phyloP scores from a whole-genome alignment of 441 rosid species.

The Viola pubescens region DNA sequence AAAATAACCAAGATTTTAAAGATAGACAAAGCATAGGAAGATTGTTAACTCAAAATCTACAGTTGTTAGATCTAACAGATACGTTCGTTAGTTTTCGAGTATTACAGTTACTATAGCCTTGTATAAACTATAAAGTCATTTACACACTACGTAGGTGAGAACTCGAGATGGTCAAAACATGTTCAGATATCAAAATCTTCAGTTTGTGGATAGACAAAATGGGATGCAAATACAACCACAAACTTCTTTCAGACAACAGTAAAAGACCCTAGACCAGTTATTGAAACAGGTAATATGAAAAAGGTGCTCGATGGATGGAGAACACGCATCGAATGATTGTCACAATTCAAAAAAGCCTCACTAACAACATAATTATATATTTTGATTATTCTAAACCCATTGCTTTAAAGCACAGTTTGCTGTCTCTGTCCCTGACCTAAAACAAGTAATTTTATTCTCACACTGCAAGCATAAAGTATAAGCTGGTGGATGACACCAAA shows the following conservation, averaged over 20 bases:
- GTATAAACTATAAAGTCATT: too few species aligned
- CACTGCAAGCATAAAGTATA: background rate
- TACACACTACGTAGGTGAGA: too few species aligned
- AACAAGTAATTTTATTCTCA: background rate
- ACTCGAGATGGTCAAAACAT: too few species aligned
- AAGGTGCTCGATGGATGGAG: conserved; percentile 17
- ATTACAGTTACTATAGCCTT: too few species aligned
- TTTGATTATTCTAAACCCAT: conserved; percentile 19
- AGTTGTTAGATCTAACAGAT: too few species aligned
- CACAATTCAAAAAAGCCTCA: conserved; percentile 9
- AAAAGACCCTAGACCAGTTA: conserved; percentile 15
- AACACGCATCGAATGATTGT: conserved; percentile 27
- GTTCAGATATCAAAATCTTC: too few species aligned
- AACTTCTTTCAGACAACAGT: conserved; percentile 6
- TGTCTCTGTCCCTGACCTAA: background rate
- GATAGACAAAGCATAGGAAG: too few species aligned
- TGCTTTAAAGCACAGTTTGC: conserved; percentile 21
- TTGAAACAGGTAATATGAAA: conserved; percentile 12
- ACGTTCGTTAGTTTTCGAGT: too few species aligned
- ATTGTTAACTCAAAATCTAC: too few species aligned
- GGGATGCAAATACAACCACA: conserved; percentile 1
- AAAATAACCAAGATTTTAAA: too few species aligned
- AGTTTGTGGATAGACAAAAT: too few species aligned
- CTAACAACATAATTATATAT: conserved; percentile 11
- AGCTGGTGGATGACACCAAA: background rate